These are phyloP conservation scores for Candida sojae DNA, from an alignment of 1,139 yeast species.

Conservation along the genomic window DNA sequence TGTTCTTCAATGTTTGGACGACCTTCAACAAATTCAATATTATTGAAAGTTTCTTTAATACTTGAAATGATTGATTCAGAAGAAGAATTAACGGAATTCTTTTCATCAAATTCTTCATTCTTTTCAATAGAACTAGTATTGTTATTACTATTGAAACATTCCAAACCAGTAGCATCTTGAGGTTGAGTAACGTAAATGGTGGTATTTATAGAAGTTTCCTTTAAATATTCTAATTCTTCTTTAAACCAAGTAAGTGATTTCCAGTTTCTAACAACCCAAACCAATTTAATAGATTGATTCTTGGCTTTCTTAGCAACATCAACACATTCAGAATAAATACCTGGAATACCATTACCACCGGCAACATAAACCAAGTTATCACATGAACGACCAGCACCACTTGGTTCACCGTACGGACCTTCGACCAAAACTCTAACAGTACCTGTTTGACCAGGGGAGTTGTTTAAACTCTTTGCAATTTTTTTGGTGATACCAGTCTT, in stretches of 20 bases:
- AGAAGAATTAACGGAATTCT: conserved; percentile 5
- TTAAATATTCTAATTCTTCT: conserved; percentile 27
- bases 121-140: conserved; percentile 1
- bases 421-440: conserved; percentile 33
- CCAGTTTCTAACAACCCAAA: conserved; percentile 46
- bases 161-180: conserved; percentile 9
- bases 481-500: conserved; percentile 37
- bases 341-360: conserved; percentile 45
- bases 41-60: conserved; percentile 17
- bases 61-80: conserved; percentile 8
- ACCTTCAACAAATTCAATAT: conserved; percentile 28
- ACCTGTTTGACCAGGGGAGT: conserved; percentile 25
- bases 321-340: conserved; percentile 41
- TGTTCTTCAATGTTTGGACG: conserved; percentile 29
- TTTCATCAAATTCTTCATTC: conserved; percentile 20
- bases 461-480: conserved; percentile 26
- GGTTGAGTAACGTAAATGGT: conserved; percentile 36
- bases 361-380: conserved; percentile 36
- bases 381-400: conserved; percentile 28
- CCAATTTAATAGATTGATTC: conserved; percentile 26
- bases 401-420: conserved; percentile 40
- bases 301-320: conserved; percentile 33
- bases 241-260: conserved; percentile 40
- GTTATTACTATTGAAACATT: not conserved
- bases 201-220: conserved; percentile 25